Percentiles rank a stretch among this genome's conserved stretches.
Conservation (phyloP, 73 alveolate species). For the Paramecium primaurelia region DNA sequence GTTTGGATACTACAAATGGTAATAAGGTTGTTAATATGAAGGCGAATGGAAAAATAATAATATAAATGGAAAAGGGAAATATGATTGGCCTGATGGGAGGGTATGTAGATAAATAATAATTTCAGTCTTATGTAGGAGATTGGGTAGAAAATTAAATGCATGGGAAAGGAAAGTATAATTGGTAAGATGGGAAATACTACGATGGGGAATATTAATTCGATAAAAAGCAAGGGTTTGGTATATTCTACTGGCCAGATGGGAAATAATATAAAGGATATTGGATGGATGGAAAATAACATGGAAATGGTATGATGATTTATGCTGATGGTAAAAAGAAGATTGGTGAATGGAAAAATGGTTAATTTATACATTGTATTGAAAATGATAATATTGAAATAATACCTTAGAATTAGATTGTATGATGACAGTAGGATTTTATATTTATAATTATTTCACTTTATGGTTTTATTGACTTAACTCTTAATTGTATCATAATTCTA, state of each 20-base stretch:
- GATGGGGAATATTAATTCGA: slow-evolving; percentile 68
- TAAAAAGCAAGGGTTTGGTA: slow-evolving; percentile 76
- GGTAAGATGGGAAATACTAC: slow-evolving; percentile 73
- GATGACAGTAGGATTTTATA: background rate
- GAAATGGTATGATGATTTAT: slow-evolving; percentile 58
- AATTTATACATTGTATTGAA: background rate
- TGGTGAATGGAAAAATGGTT: slow-evolving; percentile 48
- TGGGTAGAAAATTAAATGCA: slow-evolving; percentile 73
- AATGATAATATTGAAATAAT: background rate
- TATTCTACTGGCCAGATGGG: slow-evolving; percentile 69
- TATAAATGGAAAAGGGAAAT: slow-evolving; percentile 51
- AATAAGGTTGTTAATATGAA: slow-evolving; percentile 50
- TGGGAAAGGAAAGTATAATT: slow-evolving; percentile 77
- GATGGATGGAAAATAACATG: slow-evolving; percentile 77
- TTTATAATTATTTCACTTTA: background rate
- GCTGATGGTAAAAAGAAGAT: slow-evolving; percentile 47
- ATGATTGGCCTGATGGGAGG: slow-evolving; percentile 27
- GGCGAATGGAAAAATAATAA: slow-evolving; percentile 66
- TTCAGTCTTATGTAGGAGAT: slow-evolving; percentile 55
- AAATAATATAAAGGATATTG: slow-evolving; percentile 70
- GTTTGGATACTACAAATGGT: slow-evolving; percentile 62
- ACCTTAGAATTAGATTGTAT: background rate
- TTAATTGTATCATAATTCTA: background rate
- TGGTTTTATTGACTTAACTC: background rate
- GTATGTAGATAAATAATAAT: background rate